Conservation (phyloP, 1,284 basidiomycete species). For the Melampsora americana region DNA sequence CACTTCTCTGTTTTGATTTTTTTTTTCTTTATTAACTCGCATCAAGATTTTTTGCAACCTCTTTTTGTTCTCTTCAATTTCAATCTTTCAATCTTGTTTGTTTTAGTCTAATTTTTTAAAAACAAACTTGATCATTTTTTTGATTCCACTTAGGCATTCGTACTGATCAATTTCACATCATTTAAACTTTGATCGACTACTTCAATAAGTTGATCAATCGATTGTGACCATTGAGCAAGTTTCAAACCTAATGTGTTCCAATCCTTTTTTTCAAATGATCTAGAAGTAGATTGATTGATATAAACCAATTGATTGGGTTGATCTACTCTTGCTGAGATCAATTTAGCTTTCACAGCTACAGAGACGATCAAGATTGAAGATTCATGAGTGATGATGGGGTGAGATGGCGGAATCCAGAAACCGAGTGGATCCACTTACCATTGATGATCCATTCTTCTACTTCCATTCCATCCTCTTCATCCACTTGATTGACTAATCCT, state of each 20-base stretch:
- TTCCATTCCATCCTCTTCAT: conserved; percentile 43
- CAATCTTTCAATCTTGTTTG: too few species aligned
- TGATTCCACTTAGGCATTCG: neutral
- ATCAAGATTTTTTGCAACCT: too few species aligned
- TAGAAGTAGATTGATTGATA: conserved; percentile 25
- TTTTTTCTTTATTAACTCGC: too few species aligned
- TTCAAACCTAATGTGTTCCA: conserved; percentile 24
- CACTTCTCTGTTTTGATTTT: too few species aligned
- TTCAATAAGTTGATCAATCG: conserved; percentile 41
- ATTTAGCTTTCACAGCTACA: conserved; percentile 36
- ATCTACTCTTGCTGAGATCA: conserved; percentile 38
- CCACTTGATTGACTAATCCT: conserved; percentile 14
- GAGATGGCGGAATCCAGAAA: too few species aligned
- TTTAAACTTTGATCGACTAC: conserved; percentile 38
- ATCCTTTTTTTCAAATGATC: conserved; percentile 20
- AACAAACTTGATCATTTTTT: too few species aligned
- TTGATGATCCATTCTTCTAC: conserved; percentile 45
- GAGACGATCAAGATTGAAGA: too few species aligned
- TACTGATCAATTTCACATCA: neutral
- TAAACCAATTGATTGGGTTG: conserved; percentile 39
- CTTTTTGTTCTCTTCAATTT: too few species aligned
- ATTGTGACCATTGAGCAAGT: conserved; percentile 17
- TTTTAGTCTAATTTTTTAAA: too few species aligned
- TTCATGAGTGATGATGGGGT: too few species aligned
- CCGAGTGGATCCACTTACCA: too few species aligned